These are phyloP conservation scores for Diaporthe vexans DNA, from an alignment of 2,329 filamentous ascomycete genomes.

Conservation along the genomic window DNA sequence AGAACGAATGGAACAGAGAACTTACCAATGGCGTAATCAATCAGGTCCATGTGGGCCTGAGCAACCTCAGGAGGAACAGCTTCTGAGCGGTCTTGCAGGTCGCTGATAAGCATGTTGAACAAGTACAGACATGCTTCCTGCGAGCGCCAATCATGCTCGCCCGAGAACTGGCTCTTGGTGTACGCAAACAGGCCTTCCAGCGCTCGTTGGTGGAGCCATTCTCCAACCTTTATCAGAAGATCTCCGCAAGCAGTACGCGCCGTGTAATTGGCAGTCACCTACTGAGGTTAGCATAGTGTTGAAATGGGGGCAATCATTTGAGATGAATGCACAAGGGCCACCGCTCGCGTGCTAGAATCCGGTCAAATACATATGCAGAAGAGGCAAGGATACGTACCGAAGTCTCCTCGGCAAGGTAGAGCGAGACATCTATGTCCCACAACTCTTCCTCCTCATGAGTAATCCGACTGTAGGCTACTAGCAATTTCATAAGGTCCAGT, in stretches of 20 bases:
- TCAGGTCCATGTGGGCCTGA: constrained; percentile 82
- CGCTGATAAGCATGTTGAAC: constrained; percentile 85
- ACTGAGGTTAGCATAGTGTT: constrained; percentile 14
- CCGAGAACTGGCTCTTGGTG: constrained; percentile 80
- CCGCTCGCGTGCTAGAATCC: neutral
- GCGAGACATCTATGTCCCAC: constrained; percentile 96
- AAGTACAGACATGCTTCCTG: constrained; percentile 89
- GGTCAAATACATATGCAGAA: neutral
- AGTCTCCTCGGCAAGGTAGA: constrained; percentile 95
- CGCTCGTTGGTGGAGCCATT: constrained; percentile 84
- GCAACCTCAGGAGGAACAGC: constrained; percentile 77
- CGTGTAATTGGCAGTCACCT: constrained; percentile 91
- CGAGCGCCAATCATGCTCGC: constrained; percentile 67
- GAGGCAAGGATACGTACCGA: constrained; percentile 62
- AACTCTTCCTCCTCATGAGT: constrained; percentile 92
- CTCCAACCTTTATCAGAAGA: constrained; percentile 90
- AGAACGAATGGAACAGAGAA: too few species aligned
- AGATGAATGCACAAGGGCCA: neutral
- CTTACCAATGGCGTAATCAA: constrained; percentile 81
- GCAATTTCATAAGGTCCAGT: constrained; percentile 87
- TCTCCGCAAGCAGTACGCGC: constrained; percentile 93
- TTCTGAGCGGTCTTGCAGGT: constrained; percentile 84
- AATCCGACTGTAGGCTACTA: constrained; percentile 89
- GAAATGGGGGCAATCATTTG: neutral
- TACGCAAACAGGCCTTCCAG: constrained; percentile 84